Base-by-base conservation (phyloP, 768 basidiomycete genomes). In the Holtermannia corniformis region DNA sequence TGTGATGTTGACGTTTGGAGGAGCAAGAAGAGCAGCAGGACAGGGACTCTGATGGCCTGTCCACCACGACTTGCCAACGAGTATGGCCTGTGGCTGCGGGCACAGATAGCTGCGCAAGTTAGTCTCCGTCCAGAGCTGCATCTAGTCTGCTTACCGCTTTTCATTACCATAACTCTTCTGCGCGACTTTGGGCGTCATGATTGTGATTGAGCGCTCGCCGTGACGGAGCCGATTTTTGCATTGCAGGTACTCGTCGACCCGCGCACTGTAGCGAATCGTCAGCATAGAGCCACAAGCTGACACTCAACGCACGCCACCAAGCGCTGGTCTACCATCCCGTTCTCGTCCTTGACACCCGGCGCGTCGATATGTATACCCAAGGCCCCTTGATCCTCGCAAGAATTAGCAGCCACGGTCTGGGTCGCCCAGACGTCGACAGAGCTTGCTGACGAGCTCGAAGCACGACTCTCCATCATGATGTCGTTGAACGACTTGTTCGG, bases 161-260 rank as follows among this genome's bases (percentile, higher is more conserved):
- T 96, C 92, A 16, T 85, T 90, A 32, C 91, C 92, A 68, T 96
- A 97, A 7, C 87, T 90, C 69, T 96, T 93, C 77, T 97, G 93
- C 2, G 89, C 93, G 25, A 96, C 91, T 67, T 86, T 90, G 69
- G 86, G 89, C n/a, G 89, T 92, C 87, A 95, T 91, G 63, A 97
- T 86, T 56, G 96, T 86, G 55, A 97, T 81, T 3, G 90, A 89
- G 45, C 90, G 82, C 71, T 96, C 93, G 47, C 93, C 93, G 62
- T 85, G 85, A 1, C 85, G 86, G 44, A 95, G 79, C 25, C 91
- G 80, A 69, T 93, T 93, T 37, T 78, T 20, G 90, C 81, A 27
- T 83, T 80, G 47, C n/a, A 91, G 80, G 68, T 90, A 96, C 62
- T 86, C 84, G 56, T 58, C 44, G 22, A 66, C 41, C 7, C 47